phyloP scores from a whole-genome alignment of 208 protist genomes.

The Novymonas esmeraldas region DNA sequence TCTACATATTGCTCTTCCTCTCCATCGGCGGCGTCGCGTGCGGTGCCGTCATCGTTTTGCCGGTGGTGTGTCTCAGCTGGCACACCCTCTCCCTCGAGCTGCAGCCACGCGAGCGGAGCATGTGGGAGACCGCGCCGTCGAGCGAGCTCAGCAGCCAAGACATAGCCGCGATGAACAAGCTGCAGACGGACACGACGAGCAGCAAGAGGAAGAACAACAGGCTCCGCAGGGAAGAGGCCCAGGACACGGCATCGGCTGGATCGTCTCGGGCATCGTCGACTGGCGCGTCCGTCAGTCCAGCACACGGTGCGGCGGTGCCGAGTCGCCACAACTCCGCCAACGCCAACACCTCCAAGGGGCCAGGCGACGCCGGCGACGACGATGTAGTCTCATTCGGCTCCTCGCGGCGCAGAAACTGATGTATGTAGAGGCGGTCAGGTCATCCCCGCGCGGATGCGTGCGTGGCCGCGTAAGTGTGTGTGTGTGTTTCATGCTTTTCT shows the following conservation, averaged over 20 bases:
- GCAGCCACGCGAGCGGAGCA: constrained; percentile 21
- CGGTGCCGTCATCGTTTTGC: constrained; percentile 6
- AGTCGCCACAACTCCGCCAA: neutral
- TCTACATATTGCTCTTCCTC: constrained; percentile 5
- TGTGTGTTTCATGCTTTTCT: no score
- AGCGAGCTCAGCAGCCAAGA: neutral
- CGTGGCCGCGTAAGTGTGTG: no score
- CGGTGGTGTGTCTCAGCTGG: constrained; percentile 17
- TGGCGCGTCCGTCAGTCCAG: neutral
- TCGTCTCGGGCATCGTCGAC: no score
- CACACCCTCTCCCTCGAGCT: constrained; percentile 3
- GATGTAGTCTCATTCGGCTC: neutral
- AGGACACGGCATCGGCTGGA: no score
- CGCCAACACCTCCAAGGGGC: neutral
- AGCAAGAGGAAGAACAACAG: neutral
- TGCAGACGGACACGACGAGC: neutral
- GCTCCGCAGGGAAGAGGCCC: neutral
- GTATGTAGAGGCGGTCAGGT: neutral
- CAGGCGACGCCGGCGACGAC: neutral
- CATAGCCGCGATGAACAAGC: constrained; percentile 2
- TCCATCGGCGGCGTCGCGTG: constrained; percentile 15
- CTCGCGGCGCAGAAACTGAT: neutral
- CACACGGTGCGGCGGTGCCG: neutral
- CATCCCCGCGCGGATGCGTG: no score
- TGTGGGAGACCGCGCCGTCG: constrained; percentile 25